phyloP scores from a whole-genome alignment of 306 rosid genomes.

The Fragaria ananassa region DNA sequence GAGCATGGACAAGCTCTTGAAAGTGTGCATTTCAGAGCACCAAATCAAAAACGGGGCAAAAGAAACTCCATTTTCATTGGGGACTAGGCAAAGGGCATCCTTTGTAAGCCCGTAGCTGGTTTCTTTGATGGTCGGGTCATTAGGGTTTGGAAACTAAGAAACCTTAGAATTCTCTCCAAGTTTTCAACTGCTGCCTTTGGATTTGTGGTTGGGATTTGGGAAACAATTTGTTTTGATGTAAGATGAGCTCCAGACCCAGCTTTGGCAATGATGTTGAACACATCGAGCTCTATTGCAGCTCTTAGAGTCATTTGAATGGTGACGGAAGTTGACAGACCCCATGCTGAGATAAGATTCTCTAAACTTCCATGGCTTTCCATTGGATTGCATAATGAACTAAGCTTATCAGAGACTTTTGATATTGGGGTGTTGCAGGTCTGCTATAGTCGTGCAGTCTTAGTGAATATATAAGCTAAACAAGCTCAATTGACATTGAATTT shows the following conservation, averaged over 20 bases:
- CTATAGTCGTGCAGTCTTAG: too few relatives aligned
- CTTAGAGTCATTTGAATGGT: too few relatives aligned
- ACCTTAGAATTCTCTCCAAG: slow-evolving; percentile 3
- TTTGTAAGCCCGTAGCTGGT: slow-evolving; percentile 16
- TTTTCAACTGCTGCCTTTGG: neutral
- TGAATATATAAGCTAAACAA: too few relatives aligned
- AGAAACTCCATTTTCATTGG: slow-evolving; percentile 3
- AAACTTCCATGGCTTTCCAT: too few relatives aligned
- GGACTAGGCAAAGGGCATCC: neutral
- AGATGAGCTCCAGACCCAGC: slow-evolving; percentile 13
- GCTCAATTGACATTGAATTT: too few relatives aligned
- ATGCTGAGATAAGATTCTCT: too few relatives aligned
- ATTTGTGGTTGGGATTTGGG: slow-evolving; percentile 3
- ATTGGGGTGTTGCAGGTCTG: too few relatives aligned
- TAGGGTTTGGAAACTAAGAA: neutral
- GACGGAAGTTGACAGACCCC: too few relatives aligned
- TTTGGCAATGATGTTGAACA: slow-evolving; percentile 19
- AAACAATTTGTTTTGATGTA: slow-evolving; percentile 10
- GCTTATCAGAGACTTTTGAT: too few relatives aligned
- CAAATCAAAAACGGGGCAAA: neutral
- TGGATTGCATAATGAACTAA: too few relatives aligned
- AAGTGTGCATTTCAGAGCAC: neutral
- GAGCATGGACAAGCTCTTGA: neutral
- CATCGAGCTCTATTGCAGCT: slow-evolving; percentile 11
- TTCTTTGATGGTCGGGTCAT: neutral